Evolutionary conservation across 441 rosid species (phyloP), one percentile per base, ranked within the genome.

Genomic region (Rhodomyrtus psidioides): DNA sequence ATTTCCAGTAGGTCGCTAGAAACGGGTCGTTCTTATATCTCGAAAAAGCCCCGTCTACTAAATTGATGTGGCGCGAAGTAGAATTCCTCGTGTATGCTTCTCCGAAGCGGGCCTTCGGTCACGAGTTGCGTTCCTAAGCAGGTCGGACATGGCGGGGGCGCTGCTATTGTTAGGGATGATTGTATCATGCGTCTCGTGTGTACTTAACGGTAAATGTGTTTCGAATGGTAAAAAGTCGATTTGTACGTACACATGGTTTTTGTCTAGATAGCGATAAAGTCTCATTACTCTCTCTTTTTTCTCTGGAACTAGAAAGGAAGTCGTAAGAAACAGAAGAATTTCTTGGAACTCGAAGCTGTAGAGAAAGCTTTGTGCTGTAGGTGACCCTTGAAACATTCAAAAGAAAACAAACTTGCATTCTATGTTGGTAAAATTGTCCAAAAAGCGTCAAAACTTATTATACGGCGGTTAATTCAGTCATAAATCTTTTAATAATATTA

Each of bases 391-490:
- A 70, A 39, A 39, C 79, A 70, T 70, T 39, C 79, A 21, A 44
- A 39, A 39, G 79, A 70, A 39, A 70, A 34, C 14, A 19, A 21
- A 21, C 19, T 62, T 39, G 75, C 75, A 30, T 34, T 62, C 21
- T 17, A 17, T 39, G n/a, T 21, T 34, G 4, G 53, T 0, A 46
- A 49, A 49, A 10, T 49, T 49, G 14, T 49, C 4, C 13, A 49
- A 49, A 49, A 49, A 49, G 0, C 3, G 14, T 49, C 3, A 1
- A 49, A 49, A 10, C 14, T 2, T 49, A 49, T 49, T 12, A 12
- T 49, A 49, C 53, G 1, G 0, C 4, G 53, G 4, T 1, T 4
- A 49, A 12, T 49, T 12, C 4, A 12, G 4, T 49, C 53, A 0
- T 12, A 49, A 49, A 49, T 3, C 0, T 49, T 12, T 49, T 49